Percentiles rank a stretch among this genome's conserved stretches.
These are phyloP conservation scores for Venturia aucupariae DNA, from an alignment of 2,329 filamentous ascomycete genomes.

Conservation along the genomic window DNA sequence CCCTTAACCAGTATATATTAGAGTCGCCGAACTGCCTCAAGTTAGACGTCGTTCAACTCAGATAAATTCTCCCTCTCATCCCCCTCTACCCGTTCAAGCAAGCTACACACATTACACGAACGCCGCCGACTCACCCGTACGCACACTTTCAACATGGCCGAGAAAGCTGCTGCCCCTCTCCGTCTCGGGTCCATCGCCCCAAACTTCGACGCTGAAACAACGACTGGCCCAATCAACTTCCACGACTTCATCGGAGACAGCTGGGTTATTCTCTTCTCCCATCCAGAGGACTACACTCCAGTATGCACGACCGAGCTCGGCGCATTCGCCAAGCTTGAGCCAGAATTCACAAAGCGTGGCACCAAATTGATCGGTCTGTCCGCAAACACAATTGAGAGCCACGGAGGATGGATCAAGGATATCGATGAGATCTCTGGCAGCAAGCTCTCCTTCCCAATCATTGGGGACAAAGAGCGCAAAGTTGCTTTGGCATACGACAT, in stretches of 20 bases:
- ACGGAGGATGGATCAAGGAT: conserved; percentile 44
- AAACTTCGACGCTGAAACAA: conserved; percentile 61
- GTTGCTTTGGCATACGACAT: conserved; percentile 44
- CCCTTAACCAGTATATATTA: conserved; percentile 5
- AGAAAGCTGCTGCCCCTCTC: conserved; percentile 28
- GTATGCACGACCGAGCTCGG: conserved; percentile 56
- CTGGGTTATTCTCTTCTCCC: conserved; percentile 63
- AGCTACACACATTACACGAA: not conserved
- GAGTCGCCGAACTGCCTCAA: conserved; percentile 1
- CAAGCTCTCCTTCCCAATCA: conserved; percentile 43
- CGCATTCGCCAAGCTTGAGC: conserved; percentile 54
- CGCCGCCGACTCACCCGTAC: not conserved
- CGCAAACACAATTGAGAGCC: conserved; percentile 42
- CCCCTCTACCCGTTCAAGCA: not conserved
- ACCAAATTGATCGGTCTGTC: conserved; percentile 53
- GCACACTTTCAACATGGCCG: not conserved
- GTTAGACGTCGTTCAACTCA: not conserved
- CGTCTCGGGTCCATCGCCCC: conserved; percentile 58
- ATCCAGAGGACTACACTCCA: conserved; percentile 54
- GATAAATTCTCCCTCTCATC: not conserved
- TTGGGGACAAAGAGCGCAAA: conserved; percentile 44
- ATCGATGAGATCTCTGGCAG: conserved; percentile 42
- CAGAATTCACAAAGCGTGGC: conserved; percentile 52
- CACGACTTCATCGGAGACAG: conserved; percentile 62
- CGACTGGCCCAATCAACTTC: conserved; percentile 57